Conservation (phyloP, 257 asterid species). For the Lycium ferocissimum region DNA sequence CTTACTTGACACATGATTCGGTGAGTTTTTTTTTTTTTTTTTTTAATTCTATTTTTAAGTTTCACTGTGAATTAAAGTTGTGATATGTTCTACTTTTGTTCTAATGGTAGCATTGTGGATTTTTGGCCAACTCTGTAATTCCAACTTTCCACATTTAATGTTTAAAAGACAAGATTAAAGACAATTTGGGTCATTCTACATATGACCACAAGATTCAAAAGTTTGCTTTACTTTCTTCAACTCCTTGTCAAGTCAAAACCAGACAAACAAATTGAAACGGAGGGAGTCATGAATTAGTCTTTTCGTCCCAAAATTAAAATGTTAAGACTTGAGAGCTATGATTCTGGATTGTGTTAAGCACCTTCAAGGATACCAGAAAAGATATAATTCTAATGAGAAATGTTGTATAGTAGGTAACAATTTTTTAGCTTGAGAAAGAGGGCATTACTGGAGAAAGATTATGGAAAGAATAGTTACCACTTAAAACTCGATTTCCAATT, state of each 20-base stretch:
- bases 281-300: neutral
- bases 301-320: neutral
- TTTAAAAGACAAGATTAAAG: too few species aligned
- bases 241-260: too few species aligned
- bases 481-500: neutral
- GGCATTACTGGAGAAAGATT: neutral
- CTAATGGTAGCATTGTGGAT: neutral
- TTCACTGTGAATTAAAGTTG: neutral
- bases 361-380: neutral
- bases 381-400: slow-evolving; percentile 1
- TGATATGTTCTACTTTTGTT: slow-evolving; percentile 2
- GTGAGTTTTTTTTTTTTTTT: slow-evolving; percentile 47
- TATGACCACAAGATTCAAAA: too few species aligned
- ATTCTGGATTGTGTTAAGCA: neutral
- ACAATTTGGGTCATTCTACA: too few species aligned
- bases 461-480: neutral
- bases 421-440: neutral
- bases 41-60: neutral
- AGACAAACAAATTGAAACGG: too few species aligned
- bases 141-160: too few species aligned
- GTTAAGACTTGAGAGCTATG: neutral
- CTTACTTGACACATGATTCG: slow-evolving; percentile 93
- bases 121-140: neutral
- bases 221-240: too few species aligned
- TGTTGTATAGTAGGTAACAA: neutral